These are phyloP conservation scores for Phytopythium kandeliae DNA, from an alignment of 352 stramenopile genomes.

Conservation along the genomic window DNA sequence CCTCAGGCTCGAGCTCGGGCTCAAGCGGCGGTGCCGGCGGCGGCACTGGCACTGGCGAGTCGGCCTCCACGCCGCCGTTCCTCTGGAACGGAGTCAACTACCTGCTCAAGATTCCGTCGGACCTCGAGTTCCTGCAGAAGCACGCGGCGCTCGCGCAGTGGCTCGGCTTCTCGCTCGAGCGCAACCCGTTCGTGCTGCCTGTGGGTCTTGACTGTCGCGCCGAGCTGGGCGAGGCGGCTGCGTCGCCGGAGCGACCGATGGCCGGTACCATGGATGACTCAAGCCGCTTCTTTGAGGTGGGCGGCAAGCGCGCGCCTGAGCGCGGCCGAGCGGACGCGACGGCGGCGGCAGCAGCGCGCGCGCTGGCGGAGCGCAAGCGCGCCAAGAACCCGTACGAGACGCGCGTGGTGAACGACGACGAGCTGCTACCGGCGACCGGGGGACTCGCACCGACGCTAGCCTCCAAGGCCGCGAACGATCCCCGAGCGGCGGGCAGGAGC, in stretches of 20 bases:
- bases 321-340: background rate
- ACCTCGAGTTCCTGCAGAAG: slow-evolving; percentile 88
- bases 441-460: slow-evolving; percentile 6
- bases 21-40: too few species aligned
- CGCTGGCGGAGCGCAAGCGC: slow-evolving; percentile 44
- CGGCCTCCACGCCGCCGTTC: slow-evolving; percentile 53
- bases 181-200: slow-evolving; percentile 88
- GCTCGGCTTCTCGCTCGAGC: slow-evolving; percentile 77
- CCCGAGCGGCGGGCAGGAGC: background rate
- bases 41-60: too few species aligned
- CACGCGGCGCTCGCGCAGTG: slow-evolving; percentile 68
- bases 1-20: too few species aligned
- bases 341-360: slow-evolving; percentile 17
- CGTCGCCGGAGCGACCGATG: background rate
- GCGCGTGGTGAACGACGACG: slow-evolving; percentile 81
- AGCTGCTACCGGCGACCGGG: slow-evolving; percentile 47
- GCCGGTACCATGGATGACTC: slow-evolving; percentile 12
- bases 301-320: slow-evolving; percentile 36
- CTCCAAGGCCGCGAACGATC: slow-evolving; percentile 9
- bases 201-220: slow-evolving; percentile 63
- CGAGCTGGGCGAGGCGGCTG: slow-evolving; percentile 11
- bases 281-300: slow-evolving; percentile 48
- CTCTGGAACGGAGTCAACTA: slow-evolving; percentile 92
- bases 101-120: slow-evolving; percentile 85
- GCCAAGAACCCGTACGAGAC: slow-evolving; percentile 81